Base-by-base conservation (phyloP, 495 filamentous ascomycete species). In the Darksidea phi region DNA sequence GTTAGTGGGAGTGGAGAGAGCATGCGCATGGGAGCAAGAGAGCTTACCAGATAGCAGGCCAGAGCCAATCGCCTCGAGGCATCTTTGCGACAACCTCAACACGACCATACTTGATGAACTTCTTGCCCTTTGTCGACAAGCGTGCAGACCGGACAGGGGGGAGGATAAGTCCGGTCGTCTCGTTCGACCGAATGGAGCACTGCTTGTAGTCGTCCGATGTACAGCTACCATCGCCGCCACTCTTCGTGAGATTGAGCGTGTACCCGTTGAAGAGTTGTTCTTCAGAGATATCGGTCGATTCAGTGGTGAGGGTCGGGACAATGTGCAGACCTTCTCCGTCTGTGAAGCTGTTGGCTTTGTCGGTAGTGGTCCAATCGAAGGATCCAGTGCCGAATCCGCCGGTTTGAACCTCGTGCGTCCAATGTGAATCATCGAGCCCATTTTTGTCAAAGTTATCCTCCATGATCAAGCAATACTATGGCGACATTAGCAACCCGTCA, bases 331-430 rank as follows among this genome's bases (percentile, higher is more conserved):
- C 75, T 6, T 69, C 57, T 0, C 25, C 65, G 50, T 75, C 72
- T 10, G 67, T 67, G 58, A 70, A 79, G 1, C 72, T 50, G 63
- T 79, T 79, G 43, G 53, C 53, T 0, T 64, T 26, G 52, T 77
- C 76, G 45, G 63, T 67, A 1, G 75, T 77, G 6, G 74, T 76
- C 74, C 73, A 75, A 59, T 77, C 74, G 43, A 77, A 77, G n/a
- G 71, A 71, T 8, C 75, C 75, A 18, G 71, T 71, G 36, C 75
- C 74, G 55, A 73, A 77, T 0, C 74, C 74, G 23, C 67, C 68
- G 12, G 67, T 37, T 61, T 75, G 64, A 2, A 76, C 67, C 63
- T 72, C 67, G 43, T 76, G 64, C 3, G 47, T 52, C 75, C 75
- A 77, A 8, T 66, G 50, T 21, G 25, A 41, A 10, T 55, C 20